Evolutionary conservation across 768 basidiomycete species (phyloP), one percentile per base, ranked within the genome.

Genomic region (Leccinum truebloodii): DNA sequence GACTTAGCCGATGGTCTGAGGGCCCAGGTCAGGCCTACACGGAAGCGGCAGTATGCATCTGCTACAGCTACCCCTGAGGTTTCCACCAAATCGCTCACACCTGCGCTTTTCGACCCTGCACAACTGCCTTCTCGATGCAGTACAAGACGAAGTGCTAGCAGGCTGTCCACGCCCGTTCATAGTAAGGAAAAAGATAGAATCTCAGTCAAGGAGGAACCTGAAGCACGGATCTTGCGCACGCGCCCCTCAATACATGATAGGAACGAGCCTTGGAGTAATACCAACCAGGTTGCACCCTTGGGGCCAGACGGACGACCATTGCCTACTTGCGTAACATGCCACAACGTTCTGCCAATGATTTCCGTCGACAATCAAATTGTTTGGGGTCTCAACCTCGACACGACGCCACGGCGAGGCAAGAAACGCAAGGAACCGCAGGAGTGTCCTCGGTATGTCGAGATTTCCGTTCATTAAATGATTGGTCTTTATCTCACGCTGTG

Each of bases 331-430:
- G 75, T 79, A 68, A 92, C 87, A 26, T 92, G 90, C 73, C 77
- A 75, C 55, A 90, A 86, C 69, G 77, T 91, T 55, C 71, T 92
- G 65, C 90, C 90, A 3, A 81, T 92, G 60, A 92, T 92, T 65
- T 83, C 86, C 54, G 86, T 91, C 28, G 88, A 90, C 73, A 83
- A 82, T 46, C 79, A 86, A 71, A 83, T 91, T 24, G 87, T 91
- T 37, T 91, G 89, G 88, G 90, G 89, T 22, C 76, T 87, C 46
- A 79, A 77, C 46, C 61, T 81, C 22, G 84, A 86, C 65, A 77
- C 71, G 57, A 76, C 82, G 34, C 74, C 73, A 6, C 73, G 71
- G 63, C 69, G 73, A 67, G 78, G 78, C 53, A 83, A 77, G 71
- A 86, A 82, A 71, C 86, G 83, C 67, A 86, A 86, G 72, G 78